phyloP scores from a whole-genome alignment of 2,329 filamentous ascomycete species.

The Cryoendolithus antarcticus region DNA sequence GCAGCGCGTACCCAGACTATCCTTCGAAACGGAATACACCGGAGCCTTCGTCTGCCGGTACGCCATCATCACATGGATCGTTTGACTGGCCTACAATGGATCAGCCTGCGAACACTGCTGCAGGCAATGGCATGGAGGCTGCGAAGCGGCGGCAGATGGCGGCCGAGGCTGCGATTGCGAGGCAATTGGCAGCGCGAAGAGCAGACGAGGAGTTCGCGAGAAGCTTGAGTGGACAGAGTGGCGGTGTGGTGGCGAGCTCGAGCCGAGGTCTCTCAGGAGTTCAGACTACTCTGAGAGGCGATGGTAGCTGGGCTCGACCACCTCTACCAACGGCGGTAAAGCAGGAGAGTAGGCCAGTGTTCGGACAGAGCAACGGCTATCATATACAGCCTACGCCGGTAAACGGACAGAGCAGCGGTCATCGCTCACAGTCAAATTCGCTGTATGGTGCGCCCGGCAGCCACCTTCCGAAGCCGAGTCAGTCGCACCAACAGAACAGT shows the following conservation, averaged over 20 bases:
- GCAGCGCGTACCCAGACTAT: slow-evolving; percentile 10
- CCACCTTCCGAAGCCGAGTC: background rate
- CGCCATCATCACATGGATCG: slow-evolving; percentile 14
- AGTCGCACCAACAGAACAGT: background rate
- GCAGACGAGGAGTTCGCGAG: slow-evolving; percentile 17
- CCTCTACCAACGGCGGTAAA: slow-evolving; percentile 1
- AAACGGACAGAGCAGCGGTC: background rate
- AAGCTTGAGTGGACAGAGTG: slow-evolving; percentile 8
- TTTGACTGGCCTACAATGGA: slow-evolving; percentile 9
- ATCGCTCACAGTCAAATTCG: background rate
- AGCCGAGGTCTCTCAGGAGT: slow-evolving; percentile 7
- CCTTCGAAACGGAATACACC: slow-evolving; percentile 19
- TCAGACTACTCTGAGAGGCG: slow-evolving; percentile 19
- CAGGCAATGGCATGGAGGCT: slow-evolving; percentile 1
- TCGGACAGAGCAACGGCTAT: no score
- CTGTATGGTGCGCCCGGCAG: background rate
- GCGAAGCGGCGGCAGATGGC: slow-evolving; percentile 6
- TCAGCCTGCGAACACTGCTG: slow-evolving; percentile 1
- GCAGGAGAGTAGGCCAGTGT: no score
- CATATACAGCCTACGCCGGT: no score
- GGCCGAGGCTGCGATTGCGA: slow-evolving; percentile 6
- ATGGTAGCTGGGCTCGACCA: slow-evolving; percentile 15
- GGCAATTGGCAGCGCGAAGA: slow-evolving; percentile 8
- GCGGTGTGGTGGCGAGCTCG: background rate
- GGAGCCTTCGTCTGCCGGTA: slow-evolving; percentile 15